These are phyloP conservation scores for Zasmidium cellare DNA, from an alignment of 2,329 filamentous ascomycete species.

Conservation along the genomic window DNA sequence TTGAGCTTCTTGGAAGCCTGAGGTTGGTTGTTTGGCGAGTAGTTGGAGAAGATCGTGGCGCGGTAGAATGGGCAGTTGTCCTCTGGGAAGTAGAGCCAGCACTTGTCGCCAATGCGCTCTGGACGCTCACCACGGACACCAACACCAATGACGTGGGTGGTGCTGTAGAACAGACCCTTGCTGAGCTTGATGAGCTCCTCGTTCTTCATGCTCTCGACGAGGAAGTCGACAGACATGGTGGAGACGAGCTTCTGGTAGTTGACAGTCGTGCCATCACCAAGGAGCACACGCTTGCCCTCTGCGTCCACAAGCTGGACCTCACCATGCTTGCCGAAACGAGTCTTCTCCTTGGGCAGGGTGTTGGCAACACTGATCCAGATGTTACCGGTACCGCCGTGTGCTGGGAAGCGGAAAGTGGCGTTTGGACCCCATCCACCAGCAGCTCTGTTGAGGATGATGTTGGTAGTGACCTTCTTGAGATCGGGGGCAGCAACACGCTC, in stretches of 20 bases:
- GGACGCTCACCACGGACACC: slow-evolving; percentile 89
- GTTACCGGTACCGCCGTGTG: slow-evolving; percentile 90
- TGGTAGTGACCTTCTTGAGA: slow-evolving; percentile 88
- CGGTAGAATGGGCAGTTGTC: slow-evolving; percentile 99
- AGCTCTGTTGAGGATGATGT: slow-evolving; percentile 93
- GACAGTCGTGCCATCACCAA: slow-evolving; percentile 83
- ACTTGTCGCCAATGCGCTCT: slow-evolving; percentile 97
- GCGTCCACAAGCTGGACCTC: slow-evolving; percentile 85
- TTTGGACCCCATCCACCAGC: slow-evolving; percentile 98
- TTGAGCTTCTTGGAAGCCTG: slow-evolving; percentile 77
- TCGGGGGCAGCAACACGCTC: slow-evolving; percentile 97
- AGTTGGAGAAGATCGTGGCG: slow-evolving; percentile 99
- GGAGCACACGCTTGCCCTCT: slow-evolving; percentile 75
- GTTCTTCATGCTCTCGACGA: slow-evolving; percentile 85
- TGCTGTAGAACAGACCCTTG: slow-evolving; percentile 95
- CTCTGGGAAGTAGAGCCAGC: slow-evolving; percentile 99
- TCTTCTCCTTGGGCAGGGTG: slow-evolving; percentile 89
- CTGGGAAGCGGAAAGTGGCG: slow-evolving; percentile 96
- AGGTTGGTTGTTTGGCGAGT: slow-evolving; percentile 98
- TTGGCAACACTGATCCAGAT: slow-evolving; percentile 98
- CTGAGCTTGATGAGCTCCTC: slow-evolving; percentile 77
- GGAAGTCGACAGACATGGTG: slow-evolving; percentile 92
- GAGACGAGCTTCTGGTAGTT: slow-evolving; percentile 90
- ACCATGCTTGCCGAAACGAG: slow-evolving; percentile 80
- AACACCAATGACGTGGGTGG: slow-evolving; percentile 95